Evolutionary conservation across 768 basidiomycete genomes (phyloP).

Genomic region (Boletus sp.): DNA sequence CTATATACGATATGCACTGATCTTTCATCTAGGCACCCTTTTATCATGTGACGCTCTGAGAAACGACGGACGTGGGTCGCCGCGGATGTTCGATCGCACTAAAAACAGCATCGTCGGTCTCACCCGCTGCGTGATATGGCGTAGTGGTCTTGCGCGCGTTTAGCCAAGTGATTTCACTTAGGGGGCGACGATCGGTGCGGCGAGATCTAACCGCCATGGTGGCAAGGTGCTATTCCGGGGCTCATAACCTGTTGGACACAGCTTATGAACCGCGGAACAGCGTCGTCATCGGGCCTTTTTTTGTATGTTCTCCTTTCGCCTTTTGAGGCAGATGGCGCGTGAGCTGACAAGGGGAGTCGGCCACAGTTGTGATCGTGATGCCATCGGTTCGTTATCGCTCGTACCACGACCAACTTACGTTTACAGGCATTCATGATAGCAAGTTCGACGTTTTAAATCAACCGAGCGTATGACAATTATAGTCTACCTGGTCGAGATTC

Average conservation of each 20-base stretch:
- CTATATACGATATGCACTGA: slow-evolving; percentile 1
- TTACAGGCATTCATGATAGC: neutral
- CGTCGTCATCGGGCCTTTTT: slow-evolving; percentile 12
- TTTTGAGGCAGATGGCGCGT: neutral
- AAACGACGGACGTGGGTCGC: slow-evolving; percentile 6
- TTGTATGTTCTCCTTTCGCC: neutral
- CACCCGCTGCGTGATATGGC: slow-evolving; percentile 3
- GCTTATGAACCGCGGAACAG: slow-evolving; percentile 17
- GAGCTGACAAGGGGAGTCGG: neutral
- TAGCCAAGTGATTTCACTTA: neutral
- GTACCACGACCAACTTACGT: slow-evolving; percentile 14
- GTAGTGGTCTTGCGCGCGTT: slow-evolving; percentile 4
- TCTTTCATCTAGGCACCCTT: neutral
- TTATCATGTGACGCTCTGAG: neutral
- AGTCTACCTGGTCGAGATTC: slow-evolving; percentile 6
- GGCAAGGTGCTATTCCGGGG: slow-evolving; percentile 20
- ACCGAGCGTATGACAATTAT: slow-evolving; percentile 11
- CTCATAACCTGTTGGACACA: slow-evolving; percentile 23
- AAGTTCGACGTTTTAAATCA: slow-evolving; percentile 11
- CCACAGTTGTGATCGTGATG: neutral
- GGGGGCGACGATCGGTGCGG: neutral
- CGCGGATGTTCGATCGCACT: slow-evolving; percentile 8
- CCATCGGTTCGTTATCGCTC: neutral
- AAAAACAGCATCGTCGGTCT: too few relatives aligned
- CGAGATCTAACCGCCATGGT: slow-evolving; percentile 11